These are phyloP conservation scores for Lolium perenne DNA, from an alignment of 176 grass and related monocot species.

Conservation along the genomic window DNA sequence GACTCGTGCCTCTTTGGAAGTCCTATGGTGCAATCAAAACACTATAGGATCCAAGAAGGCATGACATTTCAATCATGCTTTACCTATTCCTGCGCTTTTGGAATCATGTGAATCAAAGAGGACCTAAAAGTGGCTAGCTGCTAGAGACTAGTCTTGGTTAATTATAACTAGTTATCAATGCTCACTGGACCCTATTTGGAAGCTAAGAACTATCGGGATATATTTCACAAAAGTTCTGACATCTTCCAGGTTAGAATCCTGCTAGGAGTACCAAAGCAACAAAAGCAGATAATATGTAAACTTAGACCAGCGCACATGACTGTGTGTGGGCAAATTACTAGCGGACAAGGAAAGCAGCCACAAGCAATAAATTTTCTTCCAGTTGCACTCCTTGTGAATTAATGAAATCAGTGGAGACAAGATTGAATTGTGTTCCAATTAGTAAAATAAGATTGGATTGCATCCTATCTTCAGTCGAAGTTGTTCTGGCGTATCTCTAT, in stretches of 20 bases:
- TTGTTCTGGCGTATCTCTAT: neutral
- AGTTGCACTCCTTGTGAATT: neutral
- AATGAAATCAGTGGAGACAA: neutral
- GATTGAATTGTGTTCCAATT: neutral
- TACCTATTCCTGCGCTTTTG: neutral
- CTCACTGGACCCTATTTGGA: neutral
- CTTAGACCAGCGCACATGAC: neutral
- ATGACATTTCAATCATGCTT: neutral
- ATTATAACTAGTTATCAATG: neutral
- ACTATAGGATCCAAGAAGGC: neutral
- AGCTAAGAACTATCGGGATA: neutral
- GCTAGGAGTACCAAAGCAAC: neutral
- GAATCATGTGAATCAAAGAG: neutral
- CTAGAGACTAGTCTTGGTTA: neutral
- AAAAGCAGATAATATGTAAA: neutral
- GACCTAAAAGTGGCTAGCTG: neutral
- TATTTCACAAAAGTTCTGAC: neutral
- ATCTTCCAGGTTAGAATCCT: neutral
- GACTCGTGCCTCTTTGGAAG: neutral
- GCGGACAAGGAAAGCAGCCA: neutral
- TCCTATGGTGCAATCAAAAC: neutral
- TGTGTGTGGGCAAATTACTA: neutral
- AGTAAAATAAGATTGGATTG: neutral
- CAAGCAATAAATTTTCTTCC: neutral
- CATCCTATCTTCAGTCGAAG: neutral